Evolutionary conservation across 176 grass and related monocot species (phyloP).

Genomic region (Oryza glumipatula): DNA sequence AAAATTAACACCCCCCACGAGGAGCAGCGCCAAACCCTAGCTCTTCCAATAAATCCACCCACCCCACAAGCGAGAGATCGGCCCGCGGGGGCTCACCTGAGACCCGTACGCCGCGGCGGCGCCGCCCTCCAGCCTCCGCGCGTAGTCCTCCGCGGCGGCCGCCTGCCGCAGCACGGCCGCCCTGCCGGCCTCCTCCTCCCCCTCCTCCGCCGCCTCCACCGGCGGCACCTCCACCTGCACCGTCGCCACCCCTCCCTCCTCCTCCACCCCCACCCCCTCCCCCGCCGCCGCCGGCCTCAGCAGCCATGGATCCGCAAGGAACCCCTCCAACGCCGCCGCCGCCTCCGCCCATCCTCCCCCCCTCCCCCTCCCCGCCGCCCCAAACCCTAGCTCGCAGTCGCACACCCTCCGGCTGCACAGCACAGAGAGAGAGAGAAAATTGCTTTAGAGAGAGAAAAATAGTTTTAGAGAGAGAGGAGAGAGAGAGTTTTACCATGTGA

Average conservation of each 20-base stretch:
- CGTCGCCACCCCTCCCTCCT: background rate
- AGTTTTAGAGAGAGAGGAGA: background rate
- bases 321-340: constrained; percentile 53
- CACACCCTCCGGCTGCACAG: constrained; percentile 70
- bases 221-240: constrained; percentile 80
- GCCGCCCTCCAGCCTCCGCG: constrained; percentile 53
- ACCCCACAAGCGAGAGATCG: constrained; percentile 24
- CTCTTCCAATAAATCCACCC: background rate
- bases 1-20: background rate
- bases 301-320: constrained; percentile 75
- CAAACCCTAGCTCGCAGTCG: constrained; percentile 83
- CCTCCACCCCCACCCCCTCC: background rate
- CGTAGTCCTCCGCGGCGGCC: constrained; percentile 64
- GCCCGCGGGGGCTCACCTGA: constrained; percentile 39
- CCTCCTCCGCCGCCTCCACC: constrained; percentile 48
- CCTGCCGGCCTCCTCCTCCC: constrained; percentile 52
- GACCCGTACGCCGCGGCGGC: constrained; percentile 25
- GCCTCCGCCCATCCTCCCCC: constrained; percentile 39
- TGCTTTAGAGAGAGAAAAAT: background rate
- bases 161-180: constrained; percentile 66
- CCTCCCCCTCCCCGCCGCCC: background rate
- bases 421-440: background rate
- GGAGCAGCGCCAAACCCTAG: background rate
- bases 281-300: constrained; percentile 25
- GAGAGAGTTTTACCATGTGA: constrained; percentile 57